These are phyloP conservation scores for Helenozyma baotianmanensis DNA, from an alignment of 805 yeast genomes.

Conservation along the genomic window DNA sequence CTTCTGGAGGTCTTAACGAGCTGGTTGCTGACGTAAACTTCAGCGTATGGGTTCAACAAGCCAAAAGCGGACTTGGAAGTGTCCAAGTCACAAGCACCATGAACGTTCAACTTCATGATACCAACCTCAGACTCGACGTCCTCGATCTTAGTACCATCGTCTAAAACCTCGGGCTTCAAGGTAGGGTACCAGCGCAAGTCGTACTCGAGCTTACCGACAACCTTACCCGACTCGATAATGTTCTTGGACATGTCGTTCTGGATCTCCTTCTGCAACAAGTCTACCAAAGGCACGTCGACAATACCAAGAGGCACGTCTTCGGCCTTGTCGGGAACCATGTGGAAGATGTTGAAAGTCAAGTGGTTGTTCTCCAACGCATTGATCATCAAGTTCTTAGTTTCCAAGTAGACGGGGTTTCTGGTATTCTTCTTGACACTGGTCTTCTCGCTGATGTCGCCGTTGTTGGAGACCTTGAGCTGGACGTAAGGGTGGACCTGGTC, in stretches of 20 bases:
- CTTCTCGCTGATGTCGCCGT: conserved; percentile 42
- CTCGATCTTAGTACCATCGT: conserved; percentile 46
- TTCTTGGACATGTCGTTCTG: conserved; percentile 41
- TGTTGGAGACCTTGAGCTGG: conserved; percentile 31
- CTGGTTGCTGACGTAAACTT: conserved; percentile 54
- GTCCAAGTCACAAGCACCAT: conserved; percentile 58
- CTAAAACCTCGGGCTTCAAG: conserved; percentile 39
- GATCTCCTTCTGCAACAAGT: conserved; percentile 51
- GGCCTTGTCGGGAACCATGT: conserved; percentile 49
- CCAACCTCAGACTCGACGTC: conserved; percentile 66
- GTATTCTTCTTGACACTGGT: conserved; percentile 57
- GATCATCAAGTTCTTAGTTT: conserved; percentile 57
- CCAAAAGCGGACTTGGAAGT: conserved; percentile 46
- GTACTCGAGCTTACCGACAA: conserved; percentile 56
- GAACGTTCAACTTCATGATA: conserved; percentile 59
- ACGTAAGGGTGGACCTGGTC: conserved; percentile 54
- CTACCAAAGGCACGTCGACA: conserved; percentile 52
- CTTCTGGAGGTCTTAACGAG: conserved; percentile 55
- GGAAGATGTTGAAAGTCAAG: conserved; percentile 49
- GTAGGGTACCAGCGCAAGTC: conserved; percentile 52
- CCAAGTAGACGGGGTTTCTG: conserved; percentile 62
- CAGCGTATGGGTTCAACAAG: conserved; percentile 63
- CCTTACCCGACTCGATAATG: conserved; percentile 46
- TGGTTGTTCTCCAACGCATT: conserved; percentile 51
- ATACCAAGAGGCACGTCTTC: conserved; percentile 48